Evolutionary conservation across 768 basidiomycete genomes (phyloP).

Genomic region (Boletus sp.): DNA sequence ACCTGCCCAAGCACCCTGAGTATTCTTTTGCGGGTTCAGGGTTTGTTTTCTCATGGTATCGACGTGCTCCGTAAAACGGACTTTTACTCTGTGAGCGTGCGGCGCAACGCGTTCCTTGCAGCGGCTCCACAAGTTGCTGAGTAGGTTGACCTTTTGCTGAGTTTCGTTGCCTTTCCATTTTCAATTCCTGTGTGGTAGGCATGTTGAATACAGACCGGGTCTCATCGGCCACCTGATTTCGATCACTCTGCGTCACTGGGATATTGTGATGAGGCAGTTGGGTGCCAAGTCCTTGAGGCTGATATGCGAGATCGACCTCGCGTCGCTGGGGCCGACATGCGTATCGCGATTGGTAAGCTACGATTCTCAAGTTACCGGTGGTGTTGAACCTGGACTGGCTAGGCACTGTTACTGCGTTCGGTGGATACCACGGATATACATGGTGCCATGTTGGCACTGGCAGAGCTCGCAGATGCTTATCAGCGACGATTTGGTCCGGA

Average conservation of each 20-base stretch:
- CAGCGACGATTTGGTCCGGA: conserved; percentile 30
- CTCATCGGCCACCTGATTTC: conserved; percentile 73
- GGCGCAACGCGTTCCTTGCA: conserved; percentile 79
- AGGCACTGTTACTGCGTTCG: conserved; percentile 61
- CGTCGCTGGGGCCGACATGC: conserved; percentile 48
- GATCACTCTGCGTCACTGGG: conserved; percentile 88
- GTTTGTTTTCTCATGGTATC: conserved; percentile 90
- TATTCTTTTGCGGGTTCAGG: conserved; percentile 45
- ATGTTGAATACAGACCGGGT: conserved; percentile 67
- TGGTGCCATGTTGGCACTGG: conserved; percentile 73
- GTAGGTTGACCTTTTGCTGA: conserved; percentile 47
- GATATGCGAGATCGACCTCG: conserved; percentile 63
- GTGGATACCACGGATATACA: conserved; percentile 73
- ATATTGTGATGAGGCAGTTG: conserved; percentile 71
- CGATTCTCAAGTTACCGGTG: conserved; percentile 6
- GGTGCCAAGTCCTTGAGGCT: conserved; percentile 72
- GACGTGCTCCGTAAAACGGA: conserved; percentile 90
- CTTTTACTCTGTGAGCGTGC: conserved; percentile 89
- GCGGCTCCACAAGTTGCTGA: conserved; percentile 86
- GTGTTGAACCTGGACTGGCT: conserved; percentile 10
- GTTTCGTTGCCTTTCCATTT: conserved; percentile 2
- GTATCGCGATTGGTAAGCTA: conserved; percentile 52
- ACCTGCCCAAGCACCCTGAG: conserved; percentile 11
- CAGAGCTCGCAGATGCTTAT: conserved; percentile 69
- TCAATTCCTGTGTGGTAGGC: conserved; percentile 44